Evolutionary conservation across 108 stramenopile genomes (phyloP).

Genomic region (Nitzschia palea): DNA sequence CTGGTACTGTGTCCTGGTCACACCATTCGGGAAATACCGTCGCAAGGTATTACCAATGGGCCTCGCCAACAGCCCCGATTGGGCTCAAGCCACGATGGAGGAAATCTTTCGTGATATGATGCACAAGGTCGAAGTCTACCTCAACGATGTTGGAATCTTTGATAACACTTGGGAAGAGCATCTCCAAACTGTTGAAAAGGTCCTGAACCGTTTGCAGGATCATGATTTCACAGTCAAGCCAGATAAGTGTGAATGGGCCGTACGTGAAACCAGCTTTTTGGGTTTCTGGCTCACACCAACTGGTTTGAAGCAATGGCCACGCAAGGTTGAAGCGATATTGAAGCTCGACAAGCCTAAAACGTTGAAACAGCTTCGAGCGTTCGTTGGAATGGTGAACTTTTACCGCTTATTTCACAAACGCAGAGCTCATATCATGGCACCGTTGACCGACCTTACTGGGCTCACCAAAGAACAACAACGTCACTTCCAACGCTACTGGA

Average conservation of each 20-base stretch:
- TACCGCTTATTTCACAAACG: background rate
- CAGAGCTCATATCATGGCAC: background rate
- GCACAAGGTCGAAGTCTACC: conserved; percentile 31
- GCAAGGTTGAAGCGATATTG: conserved; percentile 42
- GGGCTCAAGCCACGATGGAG: conserved; percentile 41
- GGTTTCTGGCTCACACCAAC: conserved; percentile 34
- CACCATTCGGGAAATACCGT: conserved; percentile 33
- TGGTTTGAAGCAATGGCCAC: conserved; percentile 24
- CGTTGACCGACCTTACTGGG: background rate
- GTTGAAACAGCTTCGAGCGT: conserved; percentile 28
- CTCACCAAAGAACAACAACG: conserved; percentile 13
- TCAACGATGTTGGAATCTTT: conserved; percentile 38
- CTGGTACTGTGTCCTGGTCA: conserved; percentile 28
- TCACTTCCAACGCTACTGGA: conserved; percentile 33
- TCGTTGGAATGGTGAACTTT: conserved; percentile 3
- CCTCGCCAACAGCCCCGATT: conserved; percentile 15
- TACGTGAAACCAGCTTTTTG: conserved; percentile 28
- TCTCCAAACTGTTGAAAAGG: conserved; percentile 4
- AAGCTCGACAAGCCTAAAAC: conserved; percentile 20
- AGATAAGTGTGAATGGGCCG: conserved; percentile 18
- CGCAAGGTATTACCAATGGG: conserved; percentile 32
- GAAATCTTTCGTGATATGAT: conserved; percentile 21
- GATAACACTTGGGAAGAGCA: conserved; percentile 36
- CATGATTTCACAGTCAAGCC: conserved; percentile 2
- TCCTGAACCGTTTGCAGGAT: conserved; percentile 8